Percentiles rank a stretch among this genome's conserved stretches.
Evolutionary conservation across 306 rosid genomes (phyloP).

Genomic region (Cotoneaster glaucophyllus): DNA sequence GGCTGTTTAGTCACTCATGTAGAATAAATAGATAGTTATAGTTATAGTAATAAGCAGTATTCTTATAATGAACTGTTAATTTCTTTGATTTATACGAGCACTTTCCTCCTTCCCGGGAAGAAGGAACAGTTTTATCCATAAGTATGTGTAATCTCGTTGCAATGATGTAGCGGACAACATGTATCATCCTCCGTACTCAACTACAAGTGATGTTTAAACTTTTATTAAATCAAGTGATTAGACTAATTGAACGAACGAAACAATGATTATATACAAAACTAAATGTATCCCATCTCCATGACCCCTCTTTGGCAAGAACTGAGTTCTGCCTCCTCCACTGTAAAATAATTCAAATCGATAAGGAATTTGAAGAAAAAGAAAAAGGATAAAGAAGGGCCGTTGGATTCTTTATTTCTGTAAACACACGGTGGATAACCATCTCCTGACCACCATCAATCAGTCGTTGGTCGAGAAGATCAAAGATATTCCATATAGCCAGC

Average conservation of each 20-base stretch:
- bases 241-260: background rate
- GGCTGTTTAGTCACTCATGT: too few species aligned
- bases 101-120: background rate
- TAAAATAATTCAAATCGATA: background rate
- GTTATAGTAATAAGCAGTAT: too few species aligned
- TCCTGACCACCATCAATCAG: constrained; percentile 1
- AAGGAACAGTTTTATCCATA: background rate
- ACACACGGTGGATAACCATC: constrained; percentile 15
- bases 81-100: too few species aligned
- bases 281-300: background rate
- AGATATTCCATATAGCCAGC: constrained; percentile 13
- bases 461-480: constrained; percentile 8
- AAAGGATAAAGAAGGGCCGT: background rate
- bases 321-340: background rate
- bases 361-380: background rate
- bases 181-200: background rate
- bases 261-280: background rate
- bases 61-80: too few species aligned
- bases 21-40: too few species aligned
- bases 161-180: background rate
- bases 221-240: background rate
- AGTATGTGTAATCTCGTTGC: background rate
- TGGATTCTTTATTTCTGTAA: constrained; percentile 14
- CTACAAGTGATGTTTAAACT: background rate
- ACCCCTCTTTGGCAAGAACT: background rate